These are phyloP conservation scores for Aspergillus unguis DNA, from an alignment of 2,329 filamentous ascomycete species.

Conservation along the genomic window DNA sequence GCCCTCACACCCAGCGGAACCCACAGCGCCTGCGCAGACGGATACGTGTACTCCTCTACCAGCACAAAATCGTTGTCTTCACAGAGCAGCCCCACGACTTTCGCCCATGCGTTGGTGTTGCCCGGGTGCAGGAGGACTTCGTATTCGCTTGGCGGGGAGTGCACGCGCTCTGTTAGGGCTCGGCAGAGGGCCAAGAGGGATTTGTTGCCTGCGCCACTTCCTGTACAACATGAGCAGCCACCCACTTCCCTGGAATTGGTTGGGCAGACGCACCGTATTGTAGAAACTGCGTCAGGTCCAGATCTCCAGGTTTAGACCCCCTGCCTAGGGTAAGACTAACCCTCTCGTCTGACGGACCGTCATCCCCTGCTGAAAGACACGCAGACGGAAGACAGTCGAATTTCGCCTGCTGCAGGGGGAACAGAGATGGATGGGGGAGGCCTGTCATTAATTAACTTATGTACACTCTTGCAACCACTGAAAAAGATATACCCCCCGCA, in stretches of 20 bases:
- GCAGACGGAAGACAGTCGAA: background rate
- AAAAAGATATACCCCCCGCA: background rate
- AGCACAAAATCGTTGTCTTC: background rate
- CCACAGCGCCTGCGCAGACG: background rate
- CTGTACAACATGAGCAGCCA: background rate
- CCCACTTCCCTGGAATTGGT: no score
- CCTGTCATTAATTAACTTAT: background rate
- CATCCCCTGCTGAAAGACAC: background rate
- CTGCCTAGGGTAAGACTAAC: background rate
- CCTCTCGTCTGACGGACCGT: background rate
- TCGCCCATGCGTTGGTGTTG: background rate
- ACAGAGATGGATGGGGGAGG: background rate
- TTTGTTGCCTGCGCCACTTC: background rate
- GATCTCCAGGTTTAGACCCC: background rate
- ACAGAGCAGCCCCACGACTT: background rate
- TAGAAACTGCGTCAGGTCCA: background rate
- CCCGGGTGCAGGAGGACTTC: background rate
- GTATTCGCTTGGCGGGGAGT: background rate
- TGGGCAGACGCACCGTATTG: background rate
- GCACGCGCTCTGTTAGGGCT: background rate
- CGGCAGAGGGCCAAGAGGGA: background rate
- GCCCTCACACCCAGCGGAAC: background rate
- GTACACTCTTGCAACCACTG: no score
- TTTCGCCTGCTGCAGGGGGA: background rate
- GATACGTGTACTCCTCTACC: background rate